phyloP scores from a whole-genome alignment of 2,329 filamentous ascomycete genomes.

The Trichophyton rubrum region DNA sequence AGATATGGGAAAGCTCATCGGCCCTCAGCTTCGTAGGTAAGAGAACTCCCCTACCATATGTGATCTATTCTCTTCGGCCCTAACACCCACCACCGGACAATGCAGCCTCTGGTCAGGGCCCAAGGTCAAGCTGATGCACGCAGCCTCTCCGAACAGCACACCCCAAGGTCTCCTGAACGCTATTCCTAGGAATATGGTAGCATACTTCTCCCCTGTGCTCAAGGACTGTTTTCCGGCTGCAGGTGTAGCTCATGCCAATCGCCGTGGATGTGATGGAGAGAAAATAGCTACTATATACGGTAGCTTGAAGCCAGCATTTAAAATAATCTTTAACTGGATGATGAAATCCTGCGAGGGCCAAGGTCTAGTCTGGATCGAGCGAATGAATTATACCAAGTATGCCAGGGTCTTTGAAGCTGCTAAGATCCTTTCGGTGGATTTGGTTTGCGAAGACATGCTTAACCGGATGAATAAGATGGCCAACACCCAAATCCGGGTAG shows the following conservation, averaged over 20 bases:
- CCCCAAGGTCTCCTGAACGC: conserved; percentile 7
- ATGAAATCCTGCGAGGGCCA: conserved; percentile 6
- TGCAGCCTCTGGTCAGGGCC: conserved; percentile 9
- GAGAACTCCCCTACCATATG: neutral
- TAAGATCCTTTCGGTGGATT: conserved; percentile 4
- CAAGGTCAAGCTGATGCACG: conserved; percentile 10
- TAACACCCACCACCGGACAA: neutral
- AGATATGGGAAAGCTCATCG: neutral
- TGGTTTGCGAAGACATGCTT: conserved; percentile 9
- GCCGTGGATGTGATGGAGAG: conserved; percentile 11
- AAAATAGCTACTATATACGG: conserved; percentile 10
- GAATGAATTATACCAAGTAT: conserved; percentile 12
- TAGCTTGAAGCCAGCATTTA: conserved; percentile 7
- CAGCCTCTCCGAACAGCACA: neutral
- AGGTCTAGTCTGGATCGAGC: conserved; percentile 8
- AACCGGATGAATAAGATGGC: conserved; percentile 12
- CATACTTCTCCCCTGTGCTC: conserved; percentile 10
- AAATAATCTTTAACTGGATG: conserved; percentile 12
- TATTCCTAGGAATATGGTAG: conserved; percentile 9
- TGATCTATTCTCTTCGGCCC: neutral
- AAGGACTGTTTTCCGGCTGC: conserved; percentile 11
- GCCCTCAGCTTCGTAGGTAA: conserved; percentile 1
- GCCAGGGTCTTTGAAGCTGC: conserved; percentile 12
- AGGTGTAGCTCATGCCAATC: conserved; percentile 5
- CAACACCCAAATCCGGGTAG: conserved; percentile 7